Evolutionary conservation across 768 basidiomycete genomes (phyloP).

Genomic region (Amanita pseudoporphyria): DNA sequence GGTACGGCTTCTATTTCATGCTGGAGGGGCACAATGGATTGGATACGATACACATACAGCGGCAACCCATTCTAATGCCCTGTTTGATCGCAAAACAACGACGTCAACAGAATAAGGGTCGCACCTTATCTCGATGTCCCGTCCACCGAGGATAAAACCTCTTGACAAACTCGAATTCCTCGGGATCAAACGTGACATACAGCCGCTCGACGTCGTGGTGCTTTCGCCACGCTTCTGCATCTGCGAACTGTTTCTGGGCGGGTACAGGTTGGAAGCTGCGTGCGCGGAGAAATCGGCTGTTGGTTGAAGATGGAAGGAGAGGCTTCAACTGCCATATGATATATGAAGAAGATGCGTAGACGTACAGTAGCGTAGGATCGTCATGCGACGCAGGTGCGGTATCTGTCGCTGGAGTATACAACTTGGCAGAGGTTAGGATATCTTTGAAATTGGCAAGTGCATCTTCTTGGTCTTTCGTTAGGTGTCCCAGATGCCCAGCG

Average conservation of each 20-base stretch:
- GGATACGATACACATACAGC: constrained; percentile 67
- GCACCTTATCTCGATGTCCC: constrained; percentile 65
- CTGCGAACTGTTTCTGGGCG: constrained; percentile 64
- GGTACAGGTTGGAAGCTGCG: constrained; percentile 52
- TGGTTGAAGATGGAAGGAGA: no score
- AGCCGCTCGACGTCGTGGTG: constrained; percentile 52
- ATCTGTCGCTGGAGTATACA: constrained; percentile 36
- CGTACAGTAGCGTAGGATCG: constrained; percentile 59
- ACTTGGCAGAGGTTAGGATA: constrained; percentile 34
- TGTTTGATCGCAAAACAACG: neutral
- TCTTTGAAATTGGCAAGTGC: constrained; percentile 45
- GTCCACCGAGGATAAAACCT: constrained; percentile 78
- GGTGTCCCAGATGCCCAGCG: constrained; percentile 44
- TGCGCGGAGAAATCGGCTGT: constrained; percentile 78
- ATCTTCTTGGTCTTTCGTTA: constrained; percentile 37
- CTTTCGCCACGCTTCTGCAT: constrained; percentile 59
- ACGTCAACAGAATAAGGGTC: no score
- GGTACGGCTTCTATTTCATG: constrained; percentile 51
- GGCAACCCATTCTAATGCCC: constrained; percentile 50
- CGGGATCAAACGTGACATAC: constrained; percentile 45
- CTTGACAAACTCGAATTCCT: constrained; percentile 51
- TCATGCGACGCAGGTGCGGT: constrained; percentile 39
- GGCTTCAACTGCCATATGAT: no score
- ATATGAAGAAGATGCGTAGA: neutral
- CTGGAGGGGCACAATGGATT: constrained; percentile 47